phyloP scores from a whole-genome alignment of 345 rosid species.

The Cardamine resedifolia region DNA sequence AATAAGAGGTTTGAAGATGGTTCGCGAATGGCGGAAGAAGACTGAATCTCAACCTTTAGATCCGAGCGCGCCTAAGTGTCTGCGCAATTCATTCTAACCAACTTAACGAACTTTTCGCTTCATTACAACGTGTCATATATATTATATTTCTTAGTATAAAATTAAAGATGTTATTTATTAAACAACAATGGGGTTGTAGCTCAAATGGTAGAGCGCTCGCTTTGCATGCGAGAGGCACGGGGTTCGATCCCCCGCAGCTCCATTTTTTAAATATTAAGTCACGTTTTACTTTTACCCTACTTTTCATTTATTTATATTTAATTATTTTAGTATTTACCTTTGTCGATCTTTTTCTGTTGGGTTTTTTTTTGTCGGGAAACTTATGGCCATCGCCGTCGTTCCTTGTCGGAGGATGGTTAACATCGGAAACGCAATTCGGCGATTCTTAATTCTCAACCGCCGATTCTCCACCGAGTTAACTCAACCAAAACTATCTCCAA shows the following conservation, averaged over 20 bases:
- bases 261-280: slow-evolving; percentile 11
- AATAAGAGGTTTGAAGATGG: slow-evolving; percentile 33
- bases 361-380: not conserved
- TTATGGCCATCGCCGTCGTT: slow-evolving; percentile 12
- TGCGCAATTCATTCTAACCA: slow-evolving; percentile 16
- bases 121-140: not conserved
- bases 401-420: slow-evolving; percentile 17
- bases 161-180: not conserved
- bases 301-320: not conserved
- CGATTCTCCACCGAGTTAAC: slow-evolving; percentile 16
- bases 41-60: slow-evolving; percentile 64
- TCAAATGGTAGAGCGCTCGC: slow-evolving; percentile 98
- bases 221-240: slow-evolving; percentile 95
- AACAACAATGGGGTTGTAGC: slow-evolving; percentile 65
- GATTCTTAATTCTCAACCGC: slow-evolving; percentile 14
- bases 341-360: not conserved
- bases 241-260: slow-evolving; percentile 92
- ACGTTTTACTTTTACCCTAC: not conserved
- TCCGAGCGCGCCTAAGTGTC: slow-evolving; percentile 25
- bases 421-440: slow-evolving; percentile 22
- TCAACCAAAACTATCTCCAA: slow-evolving; percentile 20
- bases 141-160: not conserved
- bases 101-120: slow-evolving; percentile 28
- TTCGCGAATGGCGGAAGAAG: slow-evolving; percentile 43
- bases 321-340: not conserved